Conservation (phyloP, 148 eudicot genomes). For the Pharnaceum exiguum region DNA sequence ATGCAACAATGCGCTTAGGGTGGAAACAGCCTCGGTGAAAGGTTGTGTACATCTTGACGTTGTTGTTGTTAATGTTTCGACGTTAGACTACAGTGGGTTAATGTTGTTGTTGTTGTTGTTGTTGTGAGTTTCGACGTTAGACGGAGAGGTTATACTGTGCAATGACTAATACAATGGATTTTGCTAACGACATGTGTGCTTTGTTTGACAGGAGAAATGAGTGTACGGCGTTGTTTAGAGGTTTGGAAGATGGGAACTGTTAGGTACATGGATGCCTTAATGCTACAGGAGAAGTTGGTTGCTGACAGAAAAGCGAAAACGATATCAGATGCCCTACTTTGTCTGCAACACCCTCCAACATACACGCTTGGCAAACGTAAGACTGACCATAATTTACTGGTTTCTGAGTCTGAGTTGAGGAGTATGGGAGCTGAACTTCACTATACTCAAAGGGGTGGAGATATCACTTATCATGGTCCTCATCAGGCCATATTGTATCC, state of each 20-base stretch:
- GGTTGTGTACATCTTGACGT: no score
- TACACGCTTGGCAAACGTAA: constrained; percentile 87
- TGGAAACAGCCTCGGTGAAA: no score
- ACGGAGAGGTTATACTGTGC: no score
- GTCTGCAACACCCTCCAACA: constrained; percentile 88
- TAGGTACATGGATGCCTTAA: constrained; percentile 67
- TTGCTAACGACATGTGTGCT: not conserved
- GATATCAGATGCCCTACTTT: constrained; percentile 54
- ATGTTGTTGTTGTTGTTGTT: no score
- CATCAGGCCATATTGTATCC: constrained; percentile 79
- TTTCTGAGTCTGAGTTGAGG: constrained; percentile 55
- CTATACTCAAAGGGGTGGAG: constrained; percentile 88
- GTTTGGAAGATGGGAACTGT: constrained; percentile 82
- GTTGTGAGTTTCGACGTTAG: no score
- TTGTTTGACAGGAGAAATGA: constrained; percentile 41
- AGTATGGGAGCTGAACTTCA: constrained; percentile 82
- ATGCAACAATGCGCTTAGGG: no score
- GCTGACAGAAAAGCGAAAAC: constrained; percentile 58
- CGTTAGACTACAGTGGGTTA: no score
- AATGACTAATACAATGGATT: not conserved
- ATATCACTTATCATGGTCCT: constrained; percentile 86
- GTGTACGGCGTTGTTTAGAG: constrained; percentile 48
- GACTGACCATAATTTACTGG: constrained; percentile 71
- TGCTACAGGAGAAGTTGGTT: constrained; percentile 67
- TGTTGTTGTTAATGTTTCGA: no score